phyloP scores from a whole-genome alignment of 2,329 filamentous ascomycete species.

The Ceratocystis eucalypticola region DNA sequence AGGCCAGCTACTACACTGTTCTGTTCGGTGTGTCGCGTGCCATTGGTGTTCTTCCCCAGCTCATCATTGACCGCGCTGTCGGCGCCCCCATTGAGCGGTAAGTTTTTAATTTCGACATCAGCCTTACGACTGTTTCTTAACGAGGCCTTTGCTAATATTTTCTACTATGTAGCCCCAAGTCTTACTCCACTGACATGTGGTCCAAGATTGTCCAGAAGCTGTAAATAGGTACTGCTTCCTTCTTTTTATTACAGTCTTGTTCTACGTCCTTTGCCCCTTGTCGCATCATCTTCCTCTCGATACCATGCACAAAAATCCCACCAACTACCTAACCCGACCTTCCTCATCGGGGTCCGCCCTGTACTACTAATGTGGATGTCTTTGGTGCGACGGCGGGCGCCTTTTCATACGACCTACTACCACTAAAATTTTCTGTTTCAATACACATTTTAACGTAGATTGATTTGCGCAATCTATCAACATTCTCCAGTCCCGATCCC shows the following conservation, averaged over 20 bases:
- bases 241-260: constrained; percentile 2
- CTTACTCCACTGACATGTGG: constrained; percentile 94
- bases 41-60: constrained; percentile 94
- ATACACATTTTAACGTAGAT: constrained; percentile 10
- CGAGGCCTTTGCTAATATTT: constrained; percentile 16
- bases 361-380: constrained; percentile 15
- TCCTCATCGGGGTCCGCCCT: constrained; percentile 15
- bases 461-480: constrained; percentile 7
- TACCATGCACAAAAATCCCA: constrained; percentile 10
- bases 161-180: constrained; percentile 54
- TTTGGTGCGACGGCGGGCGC: constrained; percentile 18
- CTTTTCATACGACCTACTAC: constrained; percentile 11
- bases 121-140: too few species aligned
- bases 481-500: background rate
- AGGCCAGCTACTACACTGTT: constrained; percentile 99
- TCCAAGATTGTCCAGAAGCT: constrained; percentile 86
- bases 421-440: constrained; percentile 17
- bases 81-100: constrained; percentile 88
- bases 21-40: constrained; percentile 98
- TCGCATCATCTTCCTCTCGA: constrained; percentile 5
- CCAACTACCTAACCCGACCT: constrained; percentile 11
- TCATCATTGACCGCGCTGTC: constrained; percentile 97
- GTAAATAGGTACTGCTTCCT: constrained; percentile 39
- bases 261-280: constrained; percentile 1
- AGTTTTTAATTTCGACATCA: constrained; percentile 16